A percentile compares a stretch with the other conserved stretches of the same genome.
These are phyloP conservation scores for Rubroshorea leprosula DNA, from an alignment of 345 rosid species.

Conservation along the genomic window DNA sequence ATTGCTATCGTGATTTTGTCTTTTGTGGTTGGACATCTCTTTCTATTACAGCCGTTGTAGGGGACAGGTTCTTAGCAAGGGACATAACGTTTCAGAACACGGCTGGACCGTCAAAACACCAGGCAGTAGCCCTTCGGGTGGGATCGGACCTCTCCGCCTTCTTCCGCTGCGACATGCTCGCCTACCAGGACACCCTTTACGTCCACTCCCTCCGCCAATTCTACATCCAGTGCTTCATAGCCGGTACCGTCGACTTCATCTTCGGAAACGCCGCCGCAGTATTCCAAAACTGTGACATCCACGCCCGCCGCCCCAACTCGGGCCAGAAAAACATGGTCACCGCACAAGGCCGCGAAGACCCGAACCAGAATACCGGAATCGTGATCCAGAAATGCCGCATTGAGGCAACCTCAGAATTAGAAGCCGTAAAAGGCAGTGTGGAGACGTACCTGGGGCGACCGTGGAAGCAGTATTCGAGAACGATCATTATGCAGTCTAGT, in stretches of 20 bases:
- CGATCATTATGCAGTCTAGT: constrained; percentile 52
- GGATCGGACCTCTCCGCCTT: constrained; percentile 61
- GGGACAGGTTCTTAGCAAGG: constrained; percentile 64
- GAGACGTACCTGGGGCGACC: constrained; percentile 65
- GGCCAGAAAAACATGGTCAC: constrained; percentile 71
- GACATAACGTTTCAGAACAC: constrained; percentile 68
- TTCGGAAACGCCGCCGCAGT: constrained; percentile 67
- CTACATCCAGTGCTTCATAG: constrained; percentile 39
- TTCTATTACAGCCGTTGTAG: constrained; percentile 50
- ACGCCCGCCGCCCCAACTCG: constrained; percentile 54
- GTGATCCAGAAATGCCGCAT: constrained; percentile 68
- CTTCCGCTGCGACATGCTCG: constrained; percentile 49
- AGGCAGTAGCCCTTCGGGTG: constrained; percentile 74
- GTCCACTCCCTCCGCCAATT: constrained; percentile 70
- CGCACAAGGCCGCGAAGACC: constrained; percentile 68
- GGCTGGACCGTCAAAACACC: constrained; percentile 76
- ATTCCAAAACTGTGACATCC: constrained; percentile 62
- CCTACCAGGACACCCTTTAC: constrained; percentile 79
- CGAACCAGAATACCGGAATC: constrained; percentile 66
- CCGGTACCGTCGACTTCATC: constrained; percentile 72
- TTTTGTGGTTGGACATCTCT: too few relatives aligned
- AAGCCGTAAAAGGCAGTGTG: constrained; percentile 24
- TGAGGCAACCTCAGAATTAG: constrained; percentile 55
- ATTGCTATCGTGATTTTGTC: too few relatives aligned
- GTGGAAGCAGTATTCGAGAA: constrained; percentile 59